Evolutionary conservation across 768 basidiomycete species (phyloP).

Genomic region (Boletus rufocinnamomeus): DNA sequence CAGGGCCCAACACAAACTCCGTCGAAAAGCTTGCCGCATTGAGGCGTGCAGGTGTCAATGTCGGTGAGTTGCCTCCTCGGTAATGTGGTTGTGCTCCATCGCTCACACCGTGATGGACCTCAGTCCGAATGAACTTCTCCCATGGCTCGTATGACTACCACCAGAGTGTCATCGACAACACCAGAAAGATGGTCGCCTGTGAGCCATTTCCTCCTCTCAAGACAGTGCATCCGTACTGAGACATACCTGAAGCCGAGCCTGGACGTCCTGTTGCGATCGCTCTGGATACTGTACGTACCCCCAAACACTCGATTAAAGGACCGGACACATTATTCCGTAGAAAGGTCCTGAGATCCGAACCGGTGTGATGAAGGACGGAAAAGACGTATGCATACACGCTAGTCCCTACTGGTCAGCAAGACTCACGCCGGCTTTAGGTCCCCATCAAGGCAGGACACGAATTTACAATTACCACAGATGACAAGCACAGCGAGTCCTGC

Average conservation of each 20-base stretch:
- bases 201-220: conserved; percentile 25
- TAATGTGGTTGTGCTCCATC: background rate
- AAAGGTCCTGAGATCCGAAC: conserved; percentile 99
- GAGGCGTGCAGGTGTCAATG: conserved; percentile 92
- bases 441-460: conserved; percentile 90
- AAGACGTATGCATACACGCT: conserved; percentile 65
- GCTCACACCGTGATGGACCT: conserved; percentile 11
- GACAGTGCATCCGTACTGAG: conserved; percentile 5
- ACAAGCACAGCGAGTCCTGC: conserved; percentile 73
- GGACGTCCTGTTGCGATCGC: conserved; percentile 97
- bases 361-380: conserved; percentile 82
- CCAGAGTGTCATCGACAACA: conserved; percentile 98
- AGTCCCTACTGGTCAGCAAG: background rate
- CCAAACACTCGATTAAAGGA: background rate
- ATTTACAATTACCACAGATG: conserved; percentile 86
- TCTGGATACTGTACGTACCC: conserved; percentile 80
- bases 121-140: conserved; percentile 99
- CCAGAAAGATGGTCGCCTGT: conserved; percentile 83
- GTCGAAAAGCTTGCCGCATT: conserved; percentile 86
- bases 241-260: conserved; percentile 42
- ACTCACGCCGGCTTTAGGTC: conserved; percentile 48
- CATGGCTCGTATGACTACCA: conserved; percentile 99
- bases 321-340: conserved; percentile 40
- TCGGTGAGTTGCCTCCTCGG: conserved; percentile 61
- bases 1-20: conserved; percentile 93